Evolutionary conservation across 2,329 filamentous ascomycete genomes (phyloP), one percentile per base, ranked within the genome.

Genomic region (Nigrospora oryzae): DNA sequence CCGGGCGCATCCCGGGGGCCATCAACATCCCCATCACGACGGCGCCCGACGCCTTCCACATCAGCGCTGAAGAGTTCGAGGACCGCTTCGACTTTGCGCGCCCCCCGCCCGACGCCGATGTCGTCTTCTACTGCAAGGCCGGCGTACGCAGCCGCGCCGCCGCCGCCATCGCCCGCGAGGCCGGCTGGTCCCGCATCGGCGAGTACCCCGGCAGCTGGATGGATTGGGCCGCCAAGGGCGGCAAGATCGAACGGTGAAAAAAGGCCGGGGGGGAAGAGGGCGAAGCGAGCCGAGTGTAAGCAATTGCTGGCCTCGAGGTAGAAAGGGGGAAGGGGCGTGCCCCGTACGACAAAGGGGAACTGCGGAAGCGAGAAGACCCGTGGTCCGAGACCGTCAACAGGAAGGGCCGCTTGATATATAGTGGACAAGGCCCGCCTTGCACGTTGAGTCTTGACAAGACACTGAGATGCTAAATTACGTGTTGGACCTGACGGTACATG

Each of bases 51-150:
- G 84, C 84, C 47, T 82, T 94, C 57, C 84, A 89, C 63, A 74
- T 96, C 8, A 62, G 73, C 0, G 71, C 75, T 0, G 84, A 87
- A 12, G 89, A 95, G 51, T 97, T 97, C 59, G 77, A 86, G 59
- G 86, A 89, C 48, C 70, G 83, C 14, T 90, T 89, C 64, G 90
- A 89, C 4, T 95, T 86, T 58, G 67, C 74, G 47, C 85, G 87
- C 49, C 90, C 84, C 5, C 11, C 12, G 2, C 39, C 16, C 1
- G 49, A 43, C 17, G 44, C 35, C 17, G 71, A 78, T 1, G 63
- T 95, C 13, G 74, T 97, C 4, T 93, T 97, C 58, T 97, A 95
- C 65, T 98, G 93, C 68, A 94, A 89, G 69, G 83, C 90, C 0
- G 93, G 93, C 2, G 87, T 97, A 51, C 74, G 93, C 60, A 89